Evolutionary conservation across 352 stramenopile species (phyloP).

Genomic region (Pythium volutum): DNA sequence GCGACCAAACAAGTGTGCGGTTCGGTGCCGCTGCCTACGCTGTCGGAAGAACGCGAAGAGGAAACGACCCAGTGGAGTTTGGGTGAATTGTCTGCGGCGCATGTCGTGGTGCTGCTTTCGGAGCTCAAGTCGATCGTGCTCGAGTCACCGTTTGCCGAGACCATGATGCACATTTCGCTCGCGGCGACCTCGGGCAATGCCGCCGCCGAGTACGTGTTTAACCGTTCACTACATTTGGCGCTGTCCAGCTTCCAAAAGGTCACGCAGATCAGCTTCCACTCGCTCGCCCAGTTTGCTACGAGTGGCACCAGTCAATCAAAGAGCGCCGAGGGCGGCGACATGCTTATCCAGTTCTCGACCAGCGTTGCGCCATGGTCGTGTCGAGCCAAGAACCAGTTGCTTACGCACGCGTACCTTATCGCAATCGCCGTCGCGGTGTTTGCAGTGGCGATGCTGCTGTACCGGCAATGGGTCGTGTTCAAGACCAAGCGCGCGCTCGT

Average conservation of each 20-base stretch:
- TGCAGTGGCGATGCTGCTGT: constrained; percentile 26
- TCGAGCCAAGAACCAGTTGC: constrained; percentile 47
- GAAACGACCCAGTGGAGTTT: constrained; percentile 1
- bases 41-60: constrained; percentile 1
- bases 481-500: constrained; percentile 47
- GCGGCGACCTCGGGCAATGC: constrained; percentile 10
- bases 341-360: constrained; percentile 42
- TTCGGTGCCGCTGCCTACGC: constrained; percentile 30
- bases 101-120: constrained; percentile 44
- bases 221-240: constrained; percentile 57
- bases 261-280: constrained; percentile 23
- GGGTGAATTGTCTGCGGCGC: constrained; percentile 16
- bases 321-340: constrained; percentile 21
- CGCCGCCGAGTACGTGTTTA: constrained; percentile 52
- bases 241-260: constrained; percentile 52
- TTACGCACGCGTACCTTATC: constrained; percentile 42
- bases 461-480: constrained; percentile 37
- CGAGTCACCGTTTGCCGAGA: constrained; percentile 38
- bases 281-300: constrained; percentile 18
- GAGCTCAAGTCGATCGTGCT: constrained; percentile 49
- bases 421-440: constrained; percentile 25
- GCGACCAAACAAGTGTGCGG: constrained; percentile 36
- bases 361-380: constrained; percentile 50
- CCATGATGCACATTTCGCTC: constrained; percentile 33
- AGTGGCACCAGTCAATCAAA: constrained; percentile 23